Base-by-base conservation (phyloP, 176 grass and related monocot genomes). In the Rhipidocladum racemiflorum region DNA sequence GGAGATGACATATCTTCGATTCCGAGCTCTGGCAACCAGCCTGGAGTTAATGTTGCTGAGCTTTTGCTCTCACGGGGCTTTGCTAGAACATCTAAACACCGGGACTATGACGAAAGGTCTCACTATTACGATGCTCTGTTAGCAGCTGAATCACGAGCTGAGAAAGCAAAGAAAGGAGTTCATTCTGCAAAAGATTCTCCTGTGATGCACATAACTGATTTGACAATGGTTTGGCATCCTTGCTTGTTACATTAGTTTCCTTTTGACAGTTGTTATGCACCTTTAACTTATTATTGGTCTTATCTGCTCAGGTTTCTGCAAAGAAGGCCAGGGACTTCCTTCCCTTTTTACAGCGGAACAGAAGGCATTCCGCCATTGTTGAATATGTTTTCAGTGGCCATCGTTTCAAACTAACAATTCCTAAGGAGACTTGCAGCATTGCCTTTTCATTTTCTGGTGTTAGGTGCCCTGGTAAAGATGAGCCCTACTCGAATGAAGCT, bases 371-470 rank as follows among this genome's bases (percentile, higher is more conserved):
- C 0, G 96, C 96, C 8, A 65, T 99, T 4, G 96, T 99, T 79
- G 96, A 99, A 81, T 99, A 99, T 88, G 91, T 99, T 56, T 89
- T 99, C 68, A 99, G 96, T 24, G 93, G 96, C 16, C 96, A 99
- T 84, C 92, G 96, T 23, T 99, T 99, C 83, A 99, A 99, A 72
- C 73, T 99, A 39, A 86, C 91, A 67, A 95, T 99, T 55, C 96
- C 96, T 15, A 99, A 99, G 87, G 96, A 99, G 83, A 99, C 96
- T 17, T 99, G 96, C 69, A 99, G 87, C 63, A 99, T 99, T 65
- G 96, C 96, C 30, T 95, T 99, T 34, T 95, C 96, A 54, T 89
- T 99, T 63, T 99, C 96, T 74, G 92, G 96, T 70, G 96, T 99
- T 84, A 90, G 96, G 21, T 94, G 92, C 73, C 93, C 96, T 88